Percentiles rank a stretch among this genome's conserved stretches.
Evolutionary conservation across 495 filamentous ascomycete genomes (phyloP).

Genomic region (Diplogelasinospora grovesii): DNA sequence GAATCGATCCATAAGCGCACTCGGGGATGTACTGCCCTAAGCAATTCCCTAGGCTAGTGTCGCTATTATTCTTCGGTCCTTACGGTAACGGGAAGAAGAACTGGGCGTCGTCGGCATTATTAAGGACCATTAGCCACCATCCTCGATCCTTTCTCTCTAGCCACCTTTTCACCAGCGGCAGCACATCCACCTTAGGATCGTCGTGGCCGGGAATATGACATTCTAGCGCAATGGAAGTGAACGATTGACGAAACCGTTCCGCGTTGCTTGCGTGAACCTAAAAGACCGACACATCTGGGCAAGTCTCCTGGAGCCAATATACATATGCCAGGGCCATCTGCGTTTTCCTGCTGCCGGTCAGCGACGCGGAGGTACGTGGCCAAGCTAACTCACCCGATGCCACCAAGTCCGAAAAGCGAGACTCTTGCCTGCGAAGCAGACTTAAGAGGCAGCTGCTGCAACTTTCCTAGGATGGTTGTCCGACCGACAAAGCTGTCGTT

Average conservation of each 20-base stretch:
- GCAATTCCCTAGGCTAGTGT: background rate
- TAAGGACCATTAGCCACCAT: constrained; percentile 43
- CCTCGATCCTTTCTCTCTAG: constrained; percentile 28
- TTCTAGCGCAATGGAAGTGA: constrained; percentile 32
- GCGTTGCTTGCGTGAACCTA: constrained; percentile 38
- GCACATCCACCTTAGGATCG: constrained; percentile 25
- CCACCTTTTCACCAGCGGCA: constrained; percentile 33
- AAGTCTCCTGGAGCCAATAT: constrained; percentile 27
- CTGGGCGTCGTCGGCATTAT: constrained; percentile 43
- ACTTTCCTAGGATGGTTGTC: constrained; percentile 24
- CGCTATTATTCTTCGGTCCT: no score
- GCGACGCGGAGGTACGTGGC: no score
- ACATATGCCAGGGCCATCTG: constrained; percentile 47
- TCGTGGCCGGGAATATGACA: constrained; percentile 22
- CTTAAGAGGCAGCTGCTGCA: constrained; percentile 17
- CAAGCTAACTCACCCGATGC: constrained; percentile 36
- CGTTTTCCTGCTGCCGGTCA: constrained; percentile 39
- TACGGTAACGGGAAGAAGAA: constrained; percentile 22
- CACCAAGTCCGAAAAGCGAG: background rate
- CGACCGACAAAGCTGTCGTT: constrained; percentile 40
- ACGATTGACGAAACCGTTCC: constrained; percentile 34
- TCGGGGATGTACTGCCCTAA: constrained; percentile 21
- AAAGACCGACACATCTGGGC: constrained; percentile 34
- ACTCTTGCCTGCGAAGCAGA: constrained; percentile 12
- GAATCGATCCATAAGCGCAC: constrained; percentile 26